These are phyloP conservation scores for Lentinula edodes DNA, from an alignment of 768 basidiomycete genomes.

Conservation along the genomic window DNA sequence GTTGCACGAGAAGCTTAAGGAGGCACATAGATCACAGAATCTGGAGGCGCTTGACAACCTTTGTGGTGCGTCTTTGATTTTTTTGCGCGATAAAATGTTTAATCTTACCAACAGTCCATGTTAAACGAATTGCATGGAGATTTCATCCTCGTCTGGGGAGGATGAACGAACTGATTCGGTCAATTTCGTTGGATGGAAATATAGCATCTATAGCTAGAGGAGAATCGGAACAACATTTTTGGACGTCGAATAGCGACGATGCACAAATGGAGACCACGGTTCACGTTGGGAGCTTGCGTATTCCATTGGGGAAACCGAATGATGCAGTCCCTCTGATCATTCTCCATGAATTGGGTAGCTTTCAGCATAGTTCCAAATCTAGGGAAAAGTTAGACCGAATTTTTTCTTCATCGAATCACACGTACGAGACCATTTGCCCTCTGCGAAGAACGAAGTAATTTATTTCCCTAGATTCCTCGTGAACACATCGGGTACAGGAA, in stretches of 20 bases:
- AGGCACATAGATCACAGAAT: neutral
- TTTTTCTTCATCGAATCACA: neutral
- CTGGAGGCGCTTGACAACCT: neutral
- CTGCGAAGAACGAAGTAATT: too few relatives aligned
- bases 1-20: neutral
- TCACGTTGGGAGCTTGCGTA: neutral
- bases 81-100: neutral
- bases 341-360: neutral
- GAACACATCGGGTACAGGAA: slow-evolving; percentile 2
- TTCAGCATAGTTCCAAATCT: neutral
- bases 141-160: neutral
- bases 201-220: neutral
- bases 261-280: neutral
- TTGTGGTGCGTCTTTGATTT: neutral
- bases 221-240: neutral
- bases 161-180: neutral
- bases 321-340: neutral
- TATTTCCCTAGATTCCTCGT: neutral
- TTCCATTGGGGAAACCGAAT: neutral
- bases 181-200: neutral
- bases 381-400: neutral
- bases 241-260: neutral
- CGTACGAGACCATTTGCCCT: neutral
- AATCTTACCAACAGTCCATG: neutral
- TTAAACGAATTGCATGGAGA: neutral